Evolutionary conservation across 371 early-diverging fungal genomes (phyloP).

Genomic region (Capillidium heterosporum): DNA sequence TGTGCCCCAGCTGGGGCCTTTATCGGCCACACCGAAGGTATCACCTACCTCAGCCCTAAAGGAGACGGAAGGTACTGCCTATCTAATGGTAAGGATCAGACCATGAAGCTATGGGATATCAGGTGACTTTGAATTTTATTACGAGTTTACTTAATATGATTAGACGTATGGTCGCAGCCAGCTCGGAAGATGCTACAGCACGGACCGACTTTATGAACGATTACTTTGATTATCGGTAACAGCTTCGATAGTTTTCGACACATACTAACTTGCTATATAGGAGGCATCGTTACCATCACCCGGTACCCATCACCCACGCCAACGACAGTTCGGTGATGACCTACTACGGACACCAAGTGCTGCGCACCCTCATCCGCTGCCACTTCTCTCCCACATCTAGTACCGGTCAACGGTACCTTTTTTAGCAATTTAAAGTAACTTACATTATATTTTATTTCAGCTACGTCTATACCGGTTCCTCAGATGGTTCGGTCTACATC

Average conservation of each 20-base stretch:
- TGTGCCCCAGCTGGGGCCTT: slow-evolving; percentile 29
- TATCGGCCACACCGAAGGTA: slow-evolving; percentile 44
- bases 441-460: slow-evolving; percentile 10
- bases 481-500: slow-evolving; percentile 29
- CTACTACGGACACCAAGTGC: slow-evolving; percentile 30
- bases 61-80: slow-evolving; percentile 37
- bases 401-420: slow-evolving; percentile 24
- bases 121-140: slow-evolving; percentile 13
- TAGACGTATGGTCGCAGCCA: slow-evolving; percentile 10
- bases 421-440: slow-evolving; percentile 2
- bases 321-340: slow-evolving; percentile 31
- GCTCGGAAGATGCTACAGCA: not conserved
- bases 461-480: slow-evolving; percentile 29
- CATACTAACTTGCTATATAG: not conserved
- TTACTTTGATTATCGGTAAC: slow-evolving; percentile 18
- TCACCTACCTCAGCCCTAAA: slow-evolving; percentile 37
- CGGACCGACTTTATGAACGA: not conserved
- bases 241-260: slow-evolving; percentile 1
- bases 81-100: slow-evolving; percentile 29
- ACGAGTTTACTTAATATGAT: not conserved
- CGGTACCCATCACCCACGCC: slow-evolving; percentile 15
- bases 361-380: slow-evolving; percentile 43
- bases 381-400: slow-evolving; percentile 31
- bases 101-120: slow-evolving; percentile 45
- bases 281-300: slow-evolving; percentile 9